Percentiles rank a stretch among this genome's conserved stretches.
Evolutionary conservation across 2,329 filamentous ascomycete species (phyloP).

Genomic region (Phialocephala subalpina): DNA sequence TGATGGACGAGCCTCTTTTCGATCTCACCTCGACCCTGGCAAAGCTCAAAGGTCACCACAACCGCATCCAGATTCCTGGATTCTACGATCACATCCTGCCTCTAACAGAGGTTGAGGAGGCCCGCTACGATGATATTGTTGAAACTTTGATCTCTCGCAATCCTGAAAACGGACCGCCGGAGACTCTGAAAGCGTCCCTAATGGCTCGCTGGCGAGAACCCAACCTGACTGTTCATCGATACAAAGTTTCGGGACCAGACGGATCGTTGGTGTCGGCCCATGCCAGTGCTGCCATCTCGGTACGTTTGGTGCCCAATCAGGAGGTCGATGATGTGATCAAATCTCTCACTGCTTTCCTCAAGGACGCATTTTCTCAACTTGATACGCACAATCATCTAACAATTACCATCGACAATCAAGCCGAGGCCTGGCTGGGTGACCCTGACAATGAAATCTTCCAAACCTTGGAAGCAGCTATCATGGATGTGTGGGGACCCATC

Average conservation of each 20-base stretch:
- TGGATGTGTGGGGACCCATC: constrained; percentile 81
- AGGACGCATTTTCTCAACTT: constrained; percentile 75
- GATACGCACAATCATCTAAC: constrained; percentile 82
- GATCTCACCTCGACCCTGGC: constrained; percentile 87
- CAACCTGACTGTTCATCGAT: constrained; percentile 90
- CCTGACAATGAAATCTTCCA: constrained; percentile 90
- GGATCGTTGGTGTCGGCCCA: constrained; percentile 91
- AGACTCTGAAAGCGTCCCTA: constrained; percentile 80
- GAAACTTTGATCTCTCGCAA: constrained; percentile 77
- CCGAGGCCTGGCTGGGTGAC: constrained; percentile 95
- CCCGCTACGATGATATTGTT: constrained; percentile 85
- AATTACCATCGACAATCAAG: constrained; percentile 89
- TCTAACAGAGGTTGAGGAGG: constrained; percentile 77
- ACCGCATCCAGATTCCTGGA: constrained; percentile 82
- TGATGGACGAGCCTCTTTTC: constrained; percentile 90
- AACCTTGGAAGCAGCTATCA: constrained; percentile 84
- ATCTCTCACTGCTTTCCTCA: constrained; percentile 71
- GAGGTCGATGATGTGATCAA: constrained; percentile 80
- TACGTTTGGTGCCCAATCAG: constrained; percentile 93
- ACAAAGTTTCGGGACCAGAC: constrained; percentile 91
- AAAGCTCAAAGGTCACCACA: constrained; percentile 81
- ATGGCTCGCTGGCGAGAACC: constrained; percentile 97
- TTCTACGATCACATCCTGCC: constrained; percentile 89
- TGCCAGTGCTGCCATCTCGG: constrained; percentile 86
- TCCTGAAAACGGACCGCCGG: constrained; percentile 64